Base-by-base conservation (phyloP, 1,284 basidiomycete genomes). In the Sanguinoderma infundibulare region DNA sequence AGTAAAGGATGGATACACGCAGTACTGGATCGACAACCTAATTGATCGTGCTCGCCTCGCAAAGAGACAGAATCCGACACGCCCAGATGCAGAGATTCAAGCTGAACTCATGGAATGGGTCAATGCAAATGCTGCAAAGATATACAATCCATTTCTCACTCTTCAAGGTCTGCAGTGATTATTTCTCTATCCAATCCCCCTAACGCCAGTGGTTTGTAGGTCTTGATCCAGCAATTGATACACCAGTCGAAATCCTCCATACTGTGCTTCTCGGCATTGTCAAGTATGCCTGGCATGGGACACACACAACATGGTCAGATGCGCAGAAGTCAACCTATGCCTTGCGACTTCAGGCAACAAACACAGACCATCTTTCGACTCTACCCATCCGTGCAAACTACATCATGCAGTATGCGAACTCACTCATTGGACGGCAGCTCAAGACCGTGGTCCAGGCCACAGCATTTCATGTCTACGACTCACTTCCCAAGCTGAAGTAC, bases 211-310 rank as follows among this genome's bases (percentile, higher is more conserved):
- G n/a, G 32, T 34, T 24, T 28, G 10, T 26, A 70, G 75, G 72
- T 0, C 64, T 78, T 38, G 74, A 78, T 64, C 70, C 71, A 2
- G 63, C 67, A 0, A 60, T 67, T 28, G 76, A 78, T 55, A 78
- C 75, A 0, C 75, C 76, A 1, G 68, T 77, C 5, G 73, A 79
- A 57, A 74, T 78, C 30, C 65, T 79, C 0, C 78, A 79, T 47
- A 76, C 74, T 0, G 69, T 77, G 26, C 65, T 78, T 0, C 72
- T 79, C 0, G 77, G 77, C 0, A 60, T 75, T 15, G 62, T 73
- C 20, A 79, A 79, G 53, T 78, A 79, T 61, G 59, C 70, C 0
- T 79, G 68, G 69, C 58, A 67, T 38, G 14, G 26, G 24, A 61
- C 61, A 2, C 61, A 68, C 39, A 59, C 60, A 2, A 24, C 50